A percentile compares a stretch with the other conserved stretches of the same genome.
Evolutionary conservation across 73 alveolate species (phyloP).

Genomic region (Tetrahymena borealis): DNA sequence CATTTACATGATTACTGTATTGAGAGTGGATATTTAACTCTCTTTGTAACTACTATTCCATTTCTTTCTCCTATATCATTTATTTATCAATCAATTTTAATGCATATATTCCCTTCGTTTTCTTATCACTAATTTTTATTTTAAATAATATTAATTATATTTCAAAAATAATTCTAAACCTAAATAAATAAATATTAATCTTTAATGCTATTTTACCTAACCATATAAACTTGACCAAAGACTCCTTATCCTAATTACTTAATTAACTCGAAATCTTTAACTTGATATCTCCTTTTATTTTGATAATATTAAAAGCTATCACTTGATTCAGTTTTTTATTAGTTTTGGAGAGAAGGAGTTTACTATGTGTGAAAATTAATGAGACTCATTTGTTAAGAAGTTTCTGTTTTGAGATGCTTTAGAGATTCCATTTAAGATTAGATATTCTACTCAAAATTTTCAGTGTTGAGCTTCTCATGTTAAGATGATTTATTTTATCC

Average conservation of each 20-base stretch:
- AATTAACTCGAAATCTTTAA: neutral
- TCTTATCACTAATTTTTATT: neutral
- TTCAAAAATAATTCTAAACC: neutral
- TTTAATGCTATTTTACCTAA: neutral
- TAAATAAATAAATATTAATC: neutral
- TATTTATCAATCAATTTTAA: neutral
- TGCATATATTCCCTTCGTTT: neutral
- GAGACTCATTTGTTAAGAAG: neutral
- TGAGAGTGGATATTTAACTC: neutral
- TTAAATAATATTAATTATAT: neutral
- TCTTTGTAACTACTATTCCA: neutral
- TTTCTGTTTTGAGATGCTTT: neutral
- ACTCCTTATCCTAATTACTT: neutral
- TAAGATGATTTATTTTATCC: no score
- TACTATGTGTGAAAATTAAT: neutral
- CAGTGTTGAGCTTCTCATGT: no score
- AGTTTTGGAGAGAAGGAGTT: neutral
- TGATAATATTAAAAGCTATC: neutral
- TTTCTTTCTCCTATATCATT: neutral
- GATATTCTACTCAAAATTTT: no score
- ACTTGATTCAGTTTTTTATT: neutral
- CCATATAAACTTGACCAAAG: neutral
- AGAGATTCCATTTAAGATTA: no score
- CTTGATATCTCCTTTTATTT: neutral
- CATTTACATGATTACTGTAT: constrained; percentile 63